Evolutionary conservation across 306 rosid genomes (phyloP).

Genomic region (Citrullus amarus): DNA sequence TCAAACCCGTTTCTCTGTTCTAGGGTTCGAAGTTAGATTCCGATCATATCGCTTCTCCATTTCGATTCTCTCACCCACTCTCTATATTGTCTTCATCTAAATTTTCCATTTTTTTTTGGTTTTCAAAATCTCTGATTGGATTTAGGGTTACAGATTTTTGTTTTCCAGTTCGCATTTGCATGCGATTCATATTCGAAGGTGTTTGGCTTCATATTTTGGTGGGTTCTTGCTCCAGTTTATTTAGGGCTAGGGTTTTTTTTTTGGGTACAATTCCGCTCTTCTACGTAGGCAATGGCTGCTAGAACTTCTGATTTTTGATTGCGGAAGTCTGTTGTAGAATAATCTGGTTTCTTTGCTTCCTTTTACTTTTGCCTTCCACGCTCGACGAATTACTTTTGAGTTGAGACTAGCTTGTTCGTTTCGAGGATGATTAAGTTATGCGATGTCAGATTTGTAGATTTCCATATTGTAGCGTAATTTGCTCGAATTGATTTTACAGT

Average conservation of each 20-base stretch:
- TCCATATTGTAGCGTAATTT: conserved; percentile 29
- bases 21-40: conserved; percentile 44
- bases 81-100: conserved; percentile 11
- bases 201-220: conserved; percentile 23
- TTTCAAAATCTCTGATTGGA: background rate
- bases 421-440: background rate
- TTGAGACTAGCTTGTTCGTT: background rate
- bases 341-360: background rate
- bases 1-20: conserved; percentile 32
- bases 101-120: background rate
- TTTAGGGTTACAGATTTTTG: conserved; percentile 41
- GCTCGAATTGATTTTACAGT: conserved; percentile 22
- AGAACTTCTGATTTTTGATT: conserved; percentile 4
- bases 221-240: conserved; percentile 21
- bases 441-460: conserved; percentile 3
- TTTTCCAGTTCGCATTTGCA: conserved; percentile 3
- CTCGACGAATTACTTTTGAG: conserved; percentile 1
- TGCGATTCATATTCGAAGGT: conserved; percentile 21
- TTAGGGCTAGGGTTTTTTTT: conserved; percentile 44
- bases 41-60: conserved; percentile 44
- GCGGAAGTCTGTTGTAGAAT: conserved; percentile 2
- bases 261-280: background rate
- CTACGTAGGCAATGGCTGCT: background rate
- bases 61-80: conserved; percentile 47
- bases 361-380: background rate